phyloP scores from a whole-genome alignment of 441 rosid genomes.

The Kokia cookei region DNA sequence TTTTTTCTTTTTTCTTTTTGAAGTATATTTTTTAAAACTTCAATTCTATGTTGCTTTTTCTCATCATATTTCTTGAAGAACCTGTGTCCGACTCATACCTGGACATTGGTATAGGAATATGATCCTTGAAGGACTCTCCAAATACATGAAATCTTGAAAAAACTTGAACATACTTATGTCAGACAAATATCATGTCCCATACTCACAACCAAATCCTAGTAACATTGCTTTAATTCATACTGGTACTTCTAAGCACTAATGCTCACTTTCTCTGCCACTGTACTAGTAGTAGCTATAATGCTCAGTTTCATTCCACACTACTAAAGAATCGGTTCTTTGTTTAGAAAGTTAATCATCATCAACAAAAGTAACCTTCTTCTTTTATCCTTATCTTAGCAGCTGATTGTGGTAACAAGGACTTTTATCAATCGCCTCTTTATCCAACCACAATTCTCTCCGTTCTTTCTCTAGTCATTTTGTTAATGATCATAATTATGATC shows the following conservation, averaged over 20 bases:
- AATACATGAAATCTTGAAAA: too few species aligned
- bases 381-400: background rate
- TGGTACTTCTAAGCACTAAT: too few species aligned
- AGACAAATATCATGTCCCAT: too few species aligned
- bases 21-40: background rate
- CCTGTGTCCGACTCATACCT: too few species aligned
- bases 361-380: background rate
- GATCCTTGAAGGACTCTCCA: too few species aligned
- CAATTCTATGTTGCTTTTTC: too few species aligned
- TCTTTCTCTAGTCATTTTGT: background rate
- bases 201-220: too few species aligned
- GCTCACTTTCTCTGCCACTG: too few species aligned
- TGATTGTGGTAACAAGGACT: background rate
- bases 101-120: too few species aligned
- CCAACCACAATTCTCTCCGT: background rate
- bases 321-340: background rate
- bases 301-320: background rate
- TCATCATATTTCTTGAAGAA: too few species aligned
- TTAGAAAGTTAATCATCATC: background rate
- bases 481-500: background rate
- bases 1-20: background rate
- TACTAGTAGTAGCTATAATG: background rate
- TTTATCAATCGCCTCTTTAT: background rate
- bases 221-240: background rate
- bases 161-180: too few species aligned